phyloP scores from a whole-genome alignment of 139 green algal genomes.

The Zygnema circumcarinatum region DNA sequence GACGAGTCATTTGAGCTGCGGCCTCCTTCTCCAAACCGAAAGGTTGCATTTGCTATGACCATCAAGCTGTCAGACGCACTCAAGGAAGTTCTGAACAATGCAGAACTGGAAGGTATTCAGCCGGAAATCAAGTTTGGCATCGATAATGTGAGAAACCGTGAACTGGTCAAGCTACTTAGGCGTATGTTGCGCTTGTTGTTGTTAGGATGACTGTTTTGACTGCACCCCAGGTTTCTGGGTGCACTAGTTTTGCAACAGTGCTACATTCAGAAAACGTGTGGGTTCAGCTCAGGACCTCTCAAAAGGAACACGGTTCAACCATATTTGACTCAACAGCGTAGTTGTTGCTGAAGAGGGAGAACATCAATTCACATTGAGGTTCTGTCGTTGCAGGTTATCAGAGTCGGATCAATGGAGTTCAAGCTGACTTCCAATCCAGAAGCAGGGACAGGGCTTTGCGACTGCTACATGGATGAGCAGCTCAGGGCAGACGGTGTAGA shows the following conservation, averaged over 20 bases:
- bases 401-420: conserved; percentile 17
- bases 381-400: conserved; percentile 13
- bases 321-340: not conserved
- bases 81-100: not conserved
- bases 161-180: not conserved
- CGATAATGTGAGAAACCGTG: not conserved
- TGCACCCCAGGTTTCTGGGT: not conserved
- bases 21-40: not conserved
- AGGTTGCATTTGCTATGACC: conserved; percentile 6
- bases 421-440: conserved; percentile 14
- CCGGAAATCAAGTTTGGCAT: conserved; percentile 20
- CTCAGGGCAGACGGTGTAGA: not conserved
- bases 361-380: not conserved
- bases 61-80: conserved; percentile 5
- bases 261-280: not conserved
- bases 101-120: not conserved
- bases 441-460: not conserved
- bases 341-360: not conserved
- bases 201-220: not conserved
- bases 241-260: not conserved
- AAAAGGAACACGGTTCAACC: too few relatives aligned
- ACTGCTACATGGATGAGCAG: conserved; percentile 23
- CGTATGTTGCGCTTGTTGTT: not conserved
- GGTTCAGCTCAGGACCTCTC: not conserved
- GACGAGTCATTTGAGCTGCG: conserved; percentile 3